Base-by-base conservation (phyloP, 2,329 filamentous ascomycete genomes). In the Nothophoma quercina region DNA sequence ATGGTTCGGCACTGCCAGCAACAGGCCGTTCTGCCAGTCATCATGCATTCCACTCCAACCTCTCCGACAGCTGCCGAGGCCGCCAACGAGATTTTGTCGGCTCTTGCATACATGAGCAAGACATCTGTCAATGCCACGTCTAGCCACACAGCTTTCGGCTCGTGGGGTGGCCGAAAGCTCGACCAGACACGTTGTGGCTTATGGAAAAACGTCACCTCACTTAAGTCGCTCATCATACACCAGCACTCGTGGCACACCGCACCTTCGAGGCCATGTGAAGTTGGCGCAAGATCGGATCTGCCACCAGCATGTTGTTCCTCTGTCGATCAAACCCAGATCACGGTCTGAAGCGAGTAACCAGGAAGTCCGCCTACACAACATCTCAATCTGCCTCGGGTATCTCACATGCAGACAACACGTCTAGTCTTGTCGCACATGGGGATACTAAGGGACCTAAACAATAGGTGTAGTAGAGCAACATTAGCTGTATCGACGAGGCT, bases 401-500 rank as follows among this genome's bases (percentile, higher is more conserved):
- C 25, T 54, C 2, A 81, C 77, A 41, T 96, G 91, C 71, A 90
- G 86, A 15, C 90, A 96, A 69, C 84, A 96, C 64, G 82, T 81
- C 1, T 90, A 96, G 67, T 90, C 89, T 0, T 96, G 96, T 82
- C 96, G 39, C 15, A 49, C 40, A 41, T 22, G 26, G n/a, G 33
- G 16, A 48, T 49, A 34, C 44, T 36, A 45, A 15, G 39, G 51
- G 40, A 36, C 40, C 33, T 28, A 36, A 26, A 35, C 28, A 96
- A 72, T 88, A 89, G 22, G 93, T 96, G 56, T 96, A 91, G 79
- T 95, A 96, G 76, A 89, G 95, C 68, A 91, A 96, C 70, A 78
- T 96, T 9, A 82, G 86, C 0, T 78, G 85, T 41, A 45, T 45
- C 18, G 32, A 45, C 35, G 21, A 15, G 35, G 21, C 38, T 53